Evolutionary conservation across 495 filamentous ascomycete genomes (phyloP).

Genomic region (Aspergillus affinis): DNA sequence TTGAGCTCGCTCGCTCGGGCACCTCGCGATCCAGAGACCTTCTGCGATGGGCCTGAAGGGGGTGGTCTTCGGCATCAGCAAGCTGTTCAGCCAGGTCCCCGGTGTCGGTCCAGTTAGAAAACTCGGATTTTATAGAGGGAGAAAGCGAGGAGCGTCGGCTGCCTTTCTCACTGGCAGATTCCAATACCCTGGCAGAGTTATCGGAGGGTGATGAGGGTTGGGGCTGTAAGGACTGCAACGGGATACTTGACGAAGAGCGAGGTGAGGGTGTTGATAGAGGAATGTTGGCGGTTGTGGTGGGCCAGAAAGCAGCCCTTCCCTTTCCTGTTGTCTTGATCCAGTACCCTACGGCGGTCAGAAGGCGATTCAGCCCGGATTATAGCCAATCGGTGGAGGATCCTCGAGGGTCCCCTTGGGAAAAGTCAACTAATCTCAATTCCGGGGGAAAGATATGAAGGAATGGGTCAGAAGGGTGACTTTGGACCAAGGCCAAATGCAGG

Average conservation of each 20-base stretch:
- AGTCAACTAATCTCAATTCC: slow-evolving; percentile 3
- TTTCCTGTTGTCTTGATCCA: not conserved
- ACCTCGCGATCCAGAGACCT: slow-evolving; percentile 60
- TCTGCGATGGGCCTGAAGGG: slow-evolving; percentile 63
- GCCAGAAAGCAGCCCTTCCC: slow-evolving; percentile 46
- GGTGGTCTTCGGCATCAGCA: slow-evolving; percentile 70
- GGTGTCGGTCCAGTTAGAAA: slow-evolving; percentile 86
- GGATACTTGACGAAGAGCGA: slow-evolving; percentile 52
- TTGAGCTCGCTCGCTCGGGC: slow-evolving; percentile 28
- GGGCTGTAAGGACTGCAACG: slow-evolving; percentile 53
- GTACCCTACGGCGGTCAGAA: not conserved
- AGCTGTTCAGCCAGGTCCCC: slow-evolving; percentile 92
- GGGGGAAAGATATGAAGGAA: slow-evolving; percentile 5
- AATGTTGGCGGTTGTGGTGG: slow-evolving; percentile 60
- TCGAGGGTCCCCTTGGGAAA: slow-evolving; percentile 8
- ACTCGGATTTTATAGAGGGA: slow-evolving; percentile 67
- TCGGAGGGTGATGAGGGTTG: slow-evolving; percentile 34
- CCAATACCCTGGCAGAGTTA: slow-evolving; percentile 37
- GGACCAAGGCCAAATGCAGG: not conserved
- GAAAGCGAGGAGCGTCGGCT: slow-evolving; percentile 53
- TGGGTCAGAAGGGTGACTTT: slow-evolving; percentile 6
- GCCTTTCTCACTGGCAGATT: slow-evolving; percentile 46
- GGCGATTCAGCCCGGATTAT: not conserved
- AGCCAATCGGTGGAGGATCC: slow-evolving; percentile 4
- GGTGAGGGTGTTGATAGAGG: slow-evolving; percentile 50